phyloP scores from a whole-genome alignment of 2,329 filamentous ascomycete species.

The Ascochyta pisi region DNA sequence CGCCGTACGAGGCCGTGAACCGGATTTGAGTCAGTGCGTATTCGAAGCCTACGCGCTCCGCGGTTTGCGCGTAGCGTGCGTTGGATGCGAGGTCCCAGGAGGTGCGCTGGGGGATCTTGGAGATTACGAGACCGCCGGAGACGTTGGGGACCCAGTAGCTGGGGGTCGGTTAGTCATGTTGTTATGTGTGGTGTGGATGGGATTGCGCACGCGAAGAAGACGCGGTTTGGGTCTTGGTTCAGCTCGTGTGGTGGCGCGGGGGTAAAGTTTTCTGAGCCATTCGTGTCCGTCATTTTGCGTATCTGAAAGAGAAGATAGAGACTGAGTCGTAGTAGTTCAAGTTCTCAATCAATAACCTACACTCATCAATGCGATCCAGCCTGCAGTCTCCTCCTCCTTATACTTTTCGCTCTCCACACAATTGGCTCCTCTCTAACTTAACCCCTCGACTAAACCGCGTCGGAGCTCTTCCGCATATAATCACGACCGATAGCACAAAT shows the following conservation, averaged over 20 bases:
- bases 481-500: too few species aligned
- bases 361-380: too few species aligned
- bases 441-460: background rate
- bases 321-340: background rate
- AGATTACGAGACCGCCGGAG: constrained; percentile 61
- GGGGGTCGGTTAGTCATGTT: background rate
- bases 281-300: constrained; percentile 6
- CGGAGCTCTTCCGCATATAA: background rate
- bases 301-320: too few species aligned
- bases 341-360: too few species aligned
- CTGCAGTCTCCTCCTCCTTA: background rate
- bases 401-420: background rate
- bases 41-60: constrained; percentile 59
- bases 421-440: background rate
- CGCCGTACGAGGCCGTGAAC: constrained; percentile 60
- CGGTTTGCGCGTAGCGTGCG: constrained; percentile 57
- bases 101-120: constrained; percentile 59
- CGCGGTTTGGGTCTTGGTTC: constrained; percentile 53
- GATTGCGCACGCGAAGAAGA: constrained; percentile 52
- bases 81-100: constrained; percentile 59
- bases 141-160: constrained; percentile 64
- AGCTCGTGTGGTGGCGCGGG: constrained; percentile 40
- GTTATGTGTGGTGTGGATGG: too few species aligned
- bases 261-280: constrained; percentile 27
- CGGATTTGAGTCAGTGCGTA: constrained; percentile 61